These are phyloP conservation scores for Collybia sordida DNA, from an alignment of 768 basidiomycete genomes.

Conservation along the genomic window DNA sequence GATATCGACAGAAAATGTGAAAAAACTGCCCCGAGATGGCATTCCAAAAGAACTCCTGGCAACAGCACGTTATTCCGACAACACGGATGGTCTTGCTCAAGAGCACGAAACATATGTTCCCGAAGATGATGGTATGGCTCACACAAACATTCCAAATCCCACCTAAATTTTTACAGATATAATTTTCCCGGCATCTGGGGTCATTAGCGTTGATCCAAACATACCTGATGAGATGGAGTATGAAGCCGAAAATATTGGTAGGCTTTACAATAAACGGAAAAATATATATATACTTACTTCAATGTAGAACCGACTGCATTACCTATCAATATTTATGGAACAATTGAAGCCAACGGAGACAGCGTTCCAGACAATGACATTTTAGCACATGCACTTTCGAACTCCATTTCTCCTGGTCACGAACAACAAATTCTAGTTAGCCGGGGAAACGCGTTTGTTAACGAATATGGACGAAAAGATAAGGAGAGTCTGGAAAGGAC, in stretches of 20 bases:
- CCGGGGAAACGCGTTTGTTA: slow-evolving; percentile 5
- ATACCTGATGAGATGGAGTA: no score
- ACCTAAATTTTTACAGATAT: no score
- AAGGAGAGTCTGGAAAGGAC: background rate
- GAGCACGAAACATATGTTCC: slow-evolving; percentile 1
- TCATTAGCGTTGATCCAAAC: no score
- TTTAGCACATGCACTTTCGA: background rate
- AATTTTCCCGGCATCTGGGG: no score
- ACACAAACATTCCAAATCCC: no score
- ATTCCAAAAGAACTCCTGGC: background rate
- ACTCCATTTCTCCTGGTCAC: background rate
- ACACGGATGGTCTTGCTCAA: background rate
- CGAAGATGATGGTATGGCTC: no score
- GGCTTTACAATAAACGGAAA: background rate
- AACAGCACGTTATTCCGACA: background rate
- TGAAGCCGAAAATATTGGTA: background rate
- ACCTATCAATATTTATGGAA: background rate
- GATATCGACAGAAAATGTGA: background rate
- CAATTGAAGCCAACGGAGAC: background rate
- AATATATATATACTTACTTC: background rate
- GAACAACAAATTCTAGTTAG: slow-evolving; percentile 7
- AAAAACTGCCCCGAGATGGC: background rate
- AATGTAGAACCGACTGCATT: background rate
- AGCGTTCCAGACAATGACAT: background rate
- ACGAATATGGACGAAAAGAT: slow-evolving; percentile 8